These are phyloP conservation scores for Irpex sp. DNA, from an alignment of 1,284 basidiomycete genomes.

Conservation along the genomic window DNA sequence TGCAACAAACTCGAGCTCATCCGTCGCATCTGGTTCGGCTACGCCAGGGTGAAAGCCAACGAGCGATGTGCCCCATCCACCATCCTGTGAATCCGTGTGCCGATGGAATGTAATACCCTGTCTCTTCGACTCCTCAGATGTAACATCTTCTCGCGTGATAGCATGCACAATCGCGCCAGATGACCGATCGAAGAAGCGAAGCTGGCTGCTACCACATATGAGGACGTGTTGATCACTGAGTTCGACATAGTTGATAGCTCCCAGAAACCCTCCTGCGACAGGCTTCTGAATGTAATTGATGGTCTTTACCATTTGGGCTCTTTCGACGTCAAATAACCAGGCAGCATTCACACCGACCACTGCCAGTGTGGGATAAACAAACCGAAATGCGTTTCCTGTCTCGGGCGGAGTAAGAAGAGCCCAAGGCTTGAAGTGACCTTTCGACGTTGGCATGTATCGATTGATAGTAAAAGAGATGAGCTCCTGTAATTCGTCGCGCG, in stretches of 20 bases:
- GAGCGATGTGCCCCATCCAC: background rate
- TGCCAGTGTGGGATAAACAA: constrained; percentile 63
- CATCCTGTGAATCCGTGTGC: background rate
- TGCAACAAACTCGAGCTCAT: constrained; percentile 21
- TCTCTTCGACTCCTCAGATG: background rate
- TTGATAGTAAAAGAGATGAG: constrained; percentile 17
- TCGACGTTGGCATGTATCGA: background rate
- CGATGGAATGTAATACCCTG: background rate
- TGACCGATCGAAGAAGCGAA: constrained; percentile 54
- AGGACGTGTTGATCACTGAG: constrained; percentile 56
- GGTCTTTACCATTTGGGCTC: constrained; percentile 40
- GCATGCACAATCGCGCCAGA: constrained; percentile 41
- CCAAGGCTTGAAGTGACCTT: constrained; percentile 58
- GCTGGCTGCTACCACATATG: constrained; percentile 44
- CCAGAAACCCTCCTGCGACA: constrained; percentile 25
- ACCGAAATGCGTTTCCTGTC: constrained; percentile 54
- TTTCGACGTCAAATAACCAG: constrained; percentile 59
- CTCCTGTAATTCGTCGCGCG: constrained; percentile 36
- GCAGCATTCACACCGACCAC: constrained; percentile 40
- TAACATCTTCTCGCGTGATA: constrained; percentile 18
- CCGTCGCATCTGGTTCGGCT: background rate
- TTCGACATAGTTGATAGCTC: constrained; percentile 61
- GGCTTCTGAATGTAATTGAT: constrained; percentile 39
- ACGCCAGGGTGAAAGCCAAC: background rate
- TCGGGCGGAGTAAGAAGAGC: constrained; percentile 46